Evolutionary conservation across 257 asterid species (phyloP).

Genomic region (Scutellaria baicalensis): DNA sequence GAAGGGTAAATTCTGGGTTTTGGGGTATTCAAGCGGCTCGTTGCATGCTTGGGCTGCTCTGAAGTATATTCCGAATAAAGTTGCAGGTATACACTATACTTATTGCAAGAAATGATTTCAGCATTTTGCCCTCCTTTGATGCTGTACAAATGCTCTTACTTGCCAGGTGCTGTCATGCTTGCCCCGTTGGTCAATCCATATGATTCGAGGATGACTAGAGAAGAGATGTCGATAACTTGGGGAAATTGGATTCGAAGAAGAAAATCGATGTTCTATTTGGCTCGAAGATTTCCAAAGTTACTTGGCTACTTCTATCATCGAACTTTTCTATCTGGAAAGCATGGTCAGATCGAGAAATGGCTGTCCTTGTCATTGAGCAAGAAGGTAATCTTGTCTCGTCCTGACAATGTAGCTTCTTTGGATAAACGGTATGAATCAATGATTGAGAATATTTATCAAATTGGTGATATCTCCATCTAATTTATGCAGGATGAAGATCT

Average conservation of each 20-base stretch:
- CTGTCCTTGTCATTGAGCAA: slow-evolving; percentile 55
- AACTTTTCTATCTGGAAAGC: slow-evolving; percentile 76
- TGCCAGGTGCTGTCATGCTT: slow-evolving; percentile 72
- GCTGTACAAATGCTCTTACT: not conserved
- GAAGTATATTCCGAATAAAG: slow-evolving; percentile 51
- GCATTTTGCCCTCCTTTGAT: not conserved
- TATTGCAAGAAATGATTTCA: not conserved
- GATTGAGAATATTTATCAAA: not conserved
- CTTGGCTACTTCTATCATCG: slow-evolving; percentile 51
- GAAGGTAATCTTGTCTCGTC: slow-evolving; percentile 34
- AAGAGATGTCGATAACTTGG: slow-evolving; percentile 67
- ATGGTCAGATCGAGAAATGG: slow-evolving; percentile 66
- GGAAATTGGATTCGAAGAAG: slow-evolving; percentile 57
- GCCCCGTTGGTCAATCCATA: slow-evolving; percentile 79
- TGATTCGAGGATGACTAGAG: slow-evolving; percentile 69
- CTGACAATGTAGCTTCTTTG: not conserved
- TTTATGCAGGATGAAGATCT: slow-evolving; percentile 50
- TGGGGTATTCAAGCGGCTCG: slow-evolving; percentile 72
- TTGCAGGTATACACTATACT: slow-evolving; percentile 50
- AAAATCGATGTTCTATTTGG: slow-evolving; percentile 46
- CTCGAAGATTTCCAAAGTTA: slow-evolving; percentile 63
- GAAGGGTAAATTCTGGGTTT: slow-evolving; percentile 69
- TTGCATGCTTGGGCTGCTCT: slow-evolving; percentile 91
- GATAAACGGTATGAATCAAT: not conserved
- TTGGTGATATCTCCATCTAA: not conserved